Base-by-base conservation (phyloP, 805 yeast genomes). In the Kuraishia capsulata region DNA sequence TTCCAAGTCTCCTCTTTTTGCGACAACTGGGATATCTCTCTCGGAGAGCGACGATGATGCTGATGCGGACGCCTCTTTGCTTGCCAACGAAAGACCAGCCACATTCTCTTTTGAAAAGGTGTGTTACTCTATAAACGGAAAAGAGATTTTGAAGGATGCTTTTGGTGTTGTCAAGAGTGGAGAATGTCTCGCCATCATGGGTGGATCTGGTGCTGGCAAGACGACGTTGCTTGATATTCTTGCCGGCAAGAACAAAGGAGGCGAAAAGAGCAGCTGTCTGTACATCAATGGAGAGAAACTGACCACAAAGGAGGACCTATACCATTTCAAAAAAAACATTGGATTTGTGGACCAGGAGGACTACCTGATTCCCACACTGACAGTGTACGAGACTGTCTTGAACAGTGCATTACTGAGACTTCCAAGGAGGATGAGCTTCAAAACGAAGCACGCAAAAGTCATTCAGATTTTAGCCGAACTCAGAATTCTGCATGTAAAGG, bases 331-430 rank as follows among this genome's bases (percentile, higher is more conserved):
- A 42, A 78, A 78, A 49, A 71, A 86, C 4, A 76, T 83, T 40
- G 98, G 97, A 0, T 92, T 88, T 67, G 98, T 92, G 5, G 97
- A 92, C 57, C 98, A 92, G 59, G 96, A 92, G 50, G 96, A 89
- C 54, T 81, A 76, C 45, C 65, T 92, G 40, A 71, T 92, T 43
- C 94, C 97, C 3, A 92, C 98, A 0, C 67, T 90, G 42, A 90
- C 98, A 0, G 98, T 92, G 3, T 92, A 83, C 54, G 99, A 92
- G 61, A 90, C 97, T 0, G 95, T 92, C 23, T 65, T 89, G 45
- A 88, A 88, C 54, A 82, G 95, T 64, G 97, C 99, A 0, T 61
- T 90, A 39, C 65, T 92, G 41, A 71, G 97, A 47, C 69, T 92
- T 40, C 98, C 98, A 5, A 67, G 82, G 43, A 54, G 73, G 2